Percentiles rank a stretch among this genome's conserved stretches.
phyloP scores from a whole-genome alignment of 148 eudicot genomes.

The Fagopyrum homotropicum region DNA sequence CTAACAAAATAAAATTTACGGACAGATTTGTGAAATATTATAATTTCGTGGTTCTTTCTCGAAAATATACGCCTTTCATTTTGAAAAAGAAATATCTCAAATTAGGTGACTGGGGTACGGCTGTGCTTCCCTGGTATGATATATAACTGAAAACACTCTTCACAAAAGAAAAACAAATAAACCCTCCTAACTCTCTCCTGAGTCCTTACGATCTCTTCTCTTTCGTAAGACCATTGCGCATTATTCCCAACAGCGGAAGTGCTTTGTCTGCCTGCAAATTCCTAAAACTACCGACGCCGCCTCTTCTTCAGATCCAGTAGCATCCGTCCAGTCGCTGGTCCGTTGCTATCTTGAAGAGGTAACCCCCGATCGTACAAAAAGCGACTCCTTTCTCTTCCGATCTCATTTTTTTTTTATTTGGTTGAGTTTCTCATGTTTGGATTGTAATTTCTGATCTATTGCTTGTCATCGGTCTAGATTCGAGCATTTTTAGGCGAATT shows the following conservation, averaged over 20 bases:
- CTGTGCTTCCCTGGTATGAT: too few species aligned
- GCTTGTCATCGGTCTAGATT: constrained; percentile 1
- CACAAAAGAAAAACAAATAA: neutral
- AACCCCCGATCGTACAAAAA: neutral
- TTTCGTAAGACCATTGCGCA: neutral
- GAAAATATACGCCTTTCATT: too few species aligned
- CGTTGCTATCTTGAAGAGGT: neutral
- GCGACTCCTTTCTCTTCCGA: neutral
- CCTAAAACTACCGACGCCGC: neutral
- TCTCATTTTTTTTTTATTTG: neutral
- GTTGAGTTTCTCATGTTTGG: neutral
- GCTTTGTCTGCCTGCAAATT: neutral
- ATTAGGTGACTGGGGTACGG: too few species aligned
- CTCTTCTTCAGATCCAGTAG: neutral
- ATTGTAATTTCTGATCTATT: constrained; percentile 4
- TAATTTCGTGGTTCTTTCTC: too few species aligned
- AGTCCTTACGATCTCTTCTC: neutral
- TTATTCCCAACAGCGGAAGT: neutral
- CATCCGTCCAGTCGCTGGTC: neutral
- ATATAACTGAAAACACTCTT: neutral
- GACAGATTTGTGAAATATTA: too few species aligned
- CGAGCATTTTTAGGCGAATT: neutral
- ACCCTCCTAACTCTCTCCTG: neutral
- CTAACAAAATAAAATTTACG: too few species aligned
- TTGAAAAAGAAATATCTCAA: neutral